phyloP scores from a whole-genome alignment of 2,329 filamentous ascomycete genomes.

The Didymella sp. region DNA sequence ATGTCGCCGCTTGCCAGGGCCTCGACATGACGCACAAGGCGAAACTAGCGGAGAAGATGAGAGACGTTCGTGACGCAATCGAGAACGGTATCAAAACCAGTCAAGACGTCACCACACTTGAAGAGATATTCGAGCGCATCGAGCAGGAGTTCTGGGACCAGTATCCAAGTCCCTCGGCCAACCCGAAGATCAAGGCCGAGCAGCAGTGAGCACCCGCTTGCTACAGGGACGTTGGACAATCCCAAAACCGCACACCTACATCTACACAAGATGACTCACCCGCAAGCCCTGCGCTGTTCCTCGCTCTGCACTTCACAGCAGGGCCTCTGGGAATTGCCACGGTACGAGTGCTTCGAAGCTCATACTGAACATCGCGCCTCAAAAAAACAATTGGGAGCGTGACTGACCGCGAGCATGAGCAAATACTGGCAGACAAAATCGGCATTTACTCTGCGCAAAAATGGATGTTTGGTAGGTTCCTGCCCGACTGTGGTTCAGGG shows the following conservation, averaged over 20 bases:
- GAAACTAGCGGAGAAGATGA: conserved; percentile 6
- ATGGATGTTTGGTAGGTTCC: not conserved
- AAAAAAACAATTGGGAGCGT: not conserved
- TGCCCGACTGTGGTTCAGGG: not conserved
- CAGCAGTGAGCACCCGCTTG: not conserved
- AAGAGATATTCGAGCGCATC: conserved; percentile 9
- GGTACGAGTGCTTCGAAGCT: not conserved
- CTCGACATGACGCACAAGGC: conserved; percentile 11
- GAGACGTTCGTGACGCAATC: conserved; percentile 10
- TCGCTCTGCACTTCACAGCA: not conserved
- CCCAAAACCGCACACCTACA: not conserved
- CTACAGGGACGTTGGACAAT: not conserved
- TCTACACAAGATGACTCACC: not conserved
- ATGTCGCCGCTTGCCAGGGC: not conserved
- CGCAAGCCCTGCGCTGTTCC: not conserved
- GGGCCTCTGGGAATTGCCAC: not conserved
- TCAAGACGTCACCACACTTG: conserved; percentile 6
- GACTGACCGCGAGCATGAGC: not conserved
- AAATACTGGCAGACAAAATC: not conserved
- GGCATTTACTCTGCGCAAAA: not conserved
- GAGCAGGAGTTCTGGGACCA: conserved; percentile 12
- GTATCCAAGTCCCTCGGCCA: not conserved
- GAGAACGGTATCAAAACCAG: conserved; percentile 1
- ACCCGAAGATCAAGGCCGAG: not conserved
- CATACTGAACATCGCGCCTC: not conserved